Evolutionary conservation across 2,329 filamentous ascomycete genomes (phyloP), one percentile per base, ranked within the genome.

Genomic region (Ophiostoma sp.): DNA sequence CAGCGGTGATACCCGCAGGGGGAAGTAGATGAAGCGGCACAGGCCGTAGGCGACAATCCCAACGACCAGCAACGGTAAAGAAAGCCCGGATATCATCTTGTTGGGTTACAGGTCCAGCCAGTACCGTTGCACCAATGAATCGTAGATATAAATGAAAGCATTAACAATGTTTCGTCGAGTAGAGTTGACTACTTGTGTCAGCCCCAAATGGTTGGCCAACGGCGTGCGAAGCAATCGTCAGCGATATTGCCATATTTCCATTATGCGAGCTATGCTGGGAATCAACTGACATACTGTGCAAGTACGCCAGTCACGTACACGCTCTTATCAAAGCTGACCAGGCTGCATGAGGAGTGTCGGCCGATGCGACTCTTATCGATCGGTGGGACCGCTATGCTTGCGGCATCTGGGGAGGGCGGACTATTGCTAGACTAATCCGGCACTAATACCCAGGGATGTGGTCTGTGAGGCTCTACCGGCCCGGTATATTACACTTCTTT

Each of bases 1-100:
- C 20, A 73, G 66, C 0, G 72, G 71, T 17, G 72, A 73, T 1
- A 27, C 31, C 4, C 54, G 41, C 10, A 73, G 39, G 1, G 69
- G 72, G 6, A 35, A 20, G 36, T 64, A 71, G 1, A 71, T 11
- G 13, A 67, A 36, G 11, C 33, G 10, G 67, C 44, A 68, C 17
- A 68, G 23, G 11, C 27, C 54, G 13, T 44, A 65, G 2, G 33
- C 54, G 1, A 67, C 0, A 7, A 52, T 15, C 35, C 62, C 35
- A 7, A 65, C 20, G 17, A 35, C 35, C 62, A 65, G 20, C 35
- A 65, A 11, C 33, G 35, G 62, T 13, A 39, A 15, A 2, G 35
- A 35, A 8, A 65, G n/a, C 1, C 10, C 20, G 0, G 62, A 36
- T 39, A 41, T 36, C 62, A 65, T 65, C 33, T 39, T 39, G n/a